A percentile compares a stretch with the other conserved stretches of the same genome.
phyloP scores from a whole-genome alignment of 2,329 filamentous ascomycete species.

The Domatiomyces catenatus region DNA sequence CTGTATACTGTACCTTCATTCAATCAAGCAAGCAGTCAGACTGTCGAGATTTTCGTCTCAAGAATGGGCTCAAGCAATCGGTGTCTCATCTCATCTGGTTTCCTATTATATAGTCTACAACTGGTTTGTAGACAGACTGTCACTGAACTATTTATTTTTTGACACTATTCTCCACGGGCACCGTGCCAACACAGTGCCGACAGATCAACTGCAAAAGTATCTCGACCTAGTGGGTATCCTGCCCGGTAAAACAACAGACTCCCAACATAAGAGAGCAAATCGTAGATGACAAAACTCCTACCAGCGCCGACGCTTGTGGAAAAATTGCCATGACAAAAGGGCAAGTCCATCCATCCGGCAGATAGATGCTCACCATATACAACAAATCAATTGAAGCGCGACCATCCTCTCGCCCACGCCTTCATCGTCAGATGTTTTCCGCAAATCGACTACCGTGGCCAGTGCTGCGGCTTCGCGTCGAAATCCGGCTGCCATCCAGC shows the following conservation, averaged over 20 bases:
- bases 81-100: too few species aligned
- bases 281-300: not conserved
- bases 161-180: too few species aligned
- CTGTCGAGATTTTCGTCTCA: too few species aligned
- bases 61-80: too few species aligned
- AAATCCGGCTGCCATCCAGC: conserved; percentile 28
- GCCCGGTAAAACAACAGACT: not conserved
- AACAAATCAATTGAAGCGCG: not conserved
- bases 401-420: conserved; percentile 4
- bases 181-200: too few species aligned
- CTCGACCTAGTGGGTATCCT: not conserved
- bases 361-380: not conserved
- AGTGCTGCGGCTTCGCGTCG: conserved; percentile 9
- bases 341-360: not conserved
- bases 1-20: too few species aligned
- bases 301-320: not conserved
- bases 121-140: too few species aligned
- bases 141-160: too few species aligned
- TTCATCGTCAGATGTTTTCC: conserved; percentile 20
- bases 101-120: too few species aligned
- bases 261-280: not conserved
- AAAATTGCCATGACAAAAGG: not conserved
- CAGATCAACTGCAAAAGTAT: not conserved
- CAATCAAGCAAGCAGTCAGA: too few species aligned
- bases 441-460: conserved; percentile 27